A percentile compares a stretch with the other conserved stretches of the same genome.
phyloP scores from a whole-genome alignment of 2,329 filamentous ascomycete genomes.

The Alternaria gaisen region DNA sequence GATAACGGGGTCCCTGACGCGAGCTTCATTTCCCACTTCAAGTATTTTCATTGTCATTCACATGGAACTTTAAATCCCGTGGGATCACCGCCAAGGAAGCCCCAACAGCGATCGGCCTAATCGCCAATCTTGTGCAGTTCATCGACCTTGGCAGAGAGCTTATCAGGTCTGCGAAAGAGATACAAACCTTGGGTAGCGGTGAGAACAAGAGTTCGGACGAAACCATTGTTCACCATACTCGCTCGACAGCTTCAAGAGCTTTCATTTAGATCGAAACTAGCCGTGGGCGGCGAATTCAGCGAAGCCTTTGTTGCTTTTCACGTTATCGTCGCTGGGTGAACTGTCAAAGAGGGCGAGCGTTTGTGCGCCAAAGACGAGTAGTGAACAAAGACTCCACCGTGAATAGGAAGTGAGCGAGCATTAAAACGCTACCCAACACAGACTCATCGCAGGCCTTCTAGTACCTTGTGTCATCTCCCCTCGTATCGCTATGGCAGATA shows the following conservation, averaged over 20 bases:
- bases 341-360: not conserved
- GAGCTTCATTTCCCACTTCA: no score
- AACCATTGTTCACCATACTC: no score
- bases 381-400: not conserved
- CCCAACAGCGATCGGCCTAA: no score
- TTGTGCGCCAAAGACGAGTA: not conserved
- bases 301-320: not conserved
- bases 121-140: no score
- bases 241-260: not conserved
- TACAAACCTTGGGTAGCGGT: no score
- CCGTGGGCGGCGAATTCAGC: accelerated
- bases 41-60: no score
- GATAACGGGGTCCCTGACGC: no score
- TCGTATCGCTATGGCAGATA: not conserved
- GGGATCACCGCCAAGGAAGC: no score
- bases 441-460: not conserved
- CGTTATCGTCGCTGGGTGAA: not conserved
- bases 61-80: no score
- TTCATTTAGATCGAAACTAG: not conserved
- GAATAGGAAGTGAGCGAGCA: not conserved
- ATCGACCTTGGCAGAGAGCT: no score
- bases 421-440: not conserved
- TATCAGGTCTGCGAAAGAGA: no score
- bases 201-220: no score
- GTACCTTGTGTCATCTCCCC: not conserved